A percentile compares a stretch with the other conserved stretches of the same genome.
phyloP scores from a whole-genome alignment of 1,139 yeast species.

The Geotrichum europaeum region DNA sequence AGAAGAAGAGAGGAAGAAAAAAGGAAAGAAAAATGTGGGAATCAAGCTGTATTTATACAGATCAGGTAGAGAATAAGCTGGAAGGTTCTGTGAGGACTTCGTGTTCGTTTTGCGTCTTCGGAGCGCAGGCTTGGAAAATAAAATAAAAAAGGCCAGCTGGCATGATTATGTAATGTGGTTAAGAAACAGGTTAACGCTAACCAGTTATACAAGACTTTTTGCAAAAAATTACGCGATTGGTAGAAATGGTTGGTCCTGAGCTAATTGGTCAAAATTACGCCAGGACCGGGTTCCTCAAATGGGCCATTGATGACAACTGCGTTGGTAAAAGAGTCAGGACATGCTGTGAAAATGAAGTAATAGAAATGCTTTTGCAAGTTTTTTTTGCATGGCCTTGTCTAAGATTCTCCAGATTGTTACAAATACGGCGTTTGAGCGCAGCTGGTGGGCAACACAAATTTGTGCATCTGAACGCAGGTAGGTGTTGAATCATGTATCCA shows the following conservation, averaged over 20 bases:
- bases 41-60: background rate
- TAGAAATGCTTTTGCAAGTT: too few species aligned
- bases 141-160: slow-evolving; percentile 15
- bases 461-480: background rate
- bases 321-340: background rate
- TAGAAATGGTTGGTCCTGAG: background rate
- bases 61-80: background rate
- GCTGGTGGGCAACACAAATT: background rate
- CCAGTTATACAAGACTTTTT: background rate
- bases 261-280: background rate
- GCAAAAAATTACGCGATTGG: background rate
- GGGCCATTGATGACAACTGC: too few species aligned
- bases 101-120: slow-evolving; percentile 1
- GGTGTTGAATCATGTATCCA: background rate
- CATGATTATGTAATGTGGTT: background rate
- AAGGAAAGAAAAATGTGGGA: slow-evolving; percentile 4
- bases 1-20: background rate
- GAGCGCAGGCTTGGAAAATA: background rate
- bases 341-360: background rate
- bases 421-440: background rate
- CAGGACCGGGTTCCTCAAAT: too few species aligned
- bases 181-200: background rate
- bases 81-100: slow-evolving; percentile 2
- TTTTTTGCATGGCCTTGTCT: background rate
- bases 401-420: background rate